Percentiles rank a stretch among this genome's conserved stretches.
These are phyloP conservation scores for Rhodamnia rubescens DNA, from an alignment of 345 rosid genomes.

Conservation along the genomic window DNA sequence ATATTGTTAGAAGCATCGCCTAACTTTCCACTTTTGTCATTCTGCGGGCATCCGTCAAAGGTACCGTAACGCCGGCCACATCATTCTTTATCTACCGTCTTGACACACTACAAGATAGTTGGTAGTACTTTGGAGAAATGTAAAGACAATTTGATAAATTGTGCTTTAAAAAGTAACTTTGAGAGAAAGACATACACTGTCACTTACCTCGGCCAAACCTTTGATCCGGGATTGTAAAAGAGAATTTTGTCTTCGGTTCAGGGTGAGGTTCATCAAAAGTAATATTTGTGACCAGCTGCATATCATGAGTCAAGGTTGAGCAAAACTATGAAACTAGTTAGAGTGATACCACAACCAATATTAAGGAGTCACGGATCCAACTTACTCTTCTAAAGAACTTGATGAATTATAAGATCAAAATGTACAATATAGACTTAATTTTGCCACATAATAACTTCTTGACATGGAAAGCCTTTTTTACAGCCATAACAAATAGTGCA, in stretches of 20 bases:
- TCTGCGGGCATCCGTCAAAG: too few species aligned
- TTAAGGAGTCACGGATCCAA: not conserved
- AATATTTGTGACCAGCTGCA: slow-evolving; percentile 57
- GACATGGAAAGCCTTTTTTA: not conserved
- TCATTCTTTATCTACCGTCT: too few species aligned
- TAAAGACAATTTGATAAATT: too few species aligned
- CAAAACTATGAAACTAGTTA: not conserved
- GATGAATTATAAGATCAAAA: not conserved
- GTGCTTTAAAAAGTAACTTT: too few species aligned
- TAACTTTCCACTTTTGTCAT: too few species aligned
- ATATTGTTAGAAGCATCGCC: too few species aligned
- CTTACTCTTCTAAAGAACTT: not conserved
- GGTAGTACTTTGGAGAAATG: too few species aligned
- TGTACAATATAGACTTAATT: not conserved
- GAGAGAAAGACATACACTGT: too few species aligned
- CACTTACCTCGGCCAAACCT: slow-evolving; percentile 80
- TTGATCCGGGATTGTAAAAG: slow-evolving; percentile 73
- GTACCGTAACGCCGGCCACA: too few species aligned
- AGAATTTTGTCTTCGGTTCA: slow-evolving; percentile 62
- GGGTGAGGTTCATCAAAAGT: slow-evolving; percentile 72
- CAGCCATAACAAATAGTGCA: not conserved
- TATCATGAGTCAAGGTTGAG: not conserved
- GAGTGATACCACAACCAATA: not conserved
- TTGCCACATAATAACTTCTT: not conserved
- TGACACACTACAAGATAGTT: too few species aligned